phyloP scores from a whole-genome alignment of 1,139 yeast species.

The Kodamaea arcana region DNA sequence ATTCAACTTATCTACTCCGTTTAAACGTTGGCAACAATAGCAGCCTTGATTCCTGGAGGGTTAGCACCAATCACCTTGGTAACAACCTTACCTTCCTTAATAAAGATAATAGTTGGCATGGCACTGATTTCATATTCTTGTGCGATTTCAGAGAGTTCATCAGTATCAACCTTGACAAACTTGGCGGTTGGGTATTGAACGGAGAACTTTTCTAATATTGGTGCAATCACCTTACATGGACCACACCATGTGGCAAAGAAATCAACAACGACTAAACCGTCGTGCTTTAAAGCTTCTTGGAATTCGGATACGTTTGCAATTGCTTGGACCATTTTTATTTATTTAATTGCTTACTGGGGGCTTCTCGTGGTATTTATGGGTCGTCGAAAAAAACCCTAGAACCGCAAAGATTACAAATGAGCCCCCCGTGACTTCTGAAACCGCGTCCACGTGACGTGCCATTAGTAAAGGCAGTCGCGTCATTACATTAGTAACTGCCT shows the following conservation, averaged over 20 bases:
- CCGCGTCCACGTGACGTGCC: no score
- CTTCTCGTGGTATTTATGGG: no score
- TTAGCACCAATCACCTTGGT: slow-evolving; percentile 83
- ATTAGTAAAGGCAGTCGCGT: no score
- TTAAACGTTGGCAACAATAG: slow-evolving; percentile 55
- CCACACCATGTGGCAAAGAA: slow-evolving; percentile 93
- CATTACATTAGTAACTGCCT: neutral
- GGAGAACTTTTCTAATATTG: slow-evolving; percentile 63
- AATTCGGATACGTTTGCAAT: slow-evolving; percentile 56
- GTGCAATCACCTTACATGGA: slow-evolving; percentile 86
- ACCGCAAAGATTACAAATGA: slow-evolving; percentile 4
- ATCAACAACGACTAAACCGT: slow-evolving; percentile 72
- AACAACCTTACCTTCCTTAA: slow-evolving; percentile 70
- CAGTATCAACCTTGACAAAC: slow-evolving; percentile 85
- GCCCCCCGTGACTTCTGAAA: slow-evolving; percentile 2
- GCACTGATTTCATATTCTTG: slow-evolving; percentile 70
- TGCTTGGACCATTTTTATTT: slow-evolving; percentile 33
- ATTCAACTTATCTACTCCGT: neutral
- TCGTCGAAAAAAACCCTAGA: no score
- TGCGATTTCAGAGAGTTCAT: slow-evolving; percentile 70
- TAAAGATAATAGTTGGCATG: slow-evolving; percentile 85
- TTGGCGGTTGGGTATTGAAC: slow-evolving; percentile 47
- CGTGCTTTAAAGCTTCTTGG: slow-evolving; percentile 49
- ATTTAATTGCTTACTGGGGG: no score
- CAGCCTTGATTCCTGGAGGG: slow-evolving; percentile 74